A percentile compares a stretch with the other conserved stretches of the same genome.
phyloP scores from a whole-genome alignment of 805 yeast species.

The Yamadazyma takamatsuzukensis region DNA sequence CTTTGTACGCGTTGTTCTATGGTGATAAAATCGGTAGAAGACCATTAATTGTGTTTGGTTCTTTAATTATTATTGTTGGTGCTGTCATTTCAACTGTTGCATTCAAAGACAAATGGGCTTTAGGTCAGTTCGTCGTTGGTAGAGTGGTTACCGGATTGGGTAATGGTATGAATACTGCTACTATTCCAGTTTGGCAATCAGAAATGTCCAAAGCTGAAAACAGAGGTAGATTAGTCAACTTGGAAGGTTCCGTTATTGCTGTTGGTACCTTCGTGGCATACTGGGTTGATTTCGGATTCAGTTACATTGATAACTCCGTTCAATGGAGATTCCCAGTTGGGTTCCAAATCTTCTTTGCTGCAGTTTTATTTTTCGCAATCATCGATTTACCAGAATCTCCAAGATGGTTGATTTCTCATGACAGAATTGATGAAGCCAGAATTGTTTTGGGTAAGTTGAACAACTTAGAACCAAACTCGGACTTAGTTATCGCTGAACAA shows the following conservation, averaged over 20 bases:
- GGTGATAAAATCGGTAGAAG: slow-evolving; percentile 43
- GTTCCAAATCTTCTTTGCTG: slow-evolving; percentile 62
- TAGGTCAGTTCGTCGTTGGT: slow-evolving; percentile 68
- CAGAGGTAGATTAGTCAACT: slow-evolving; percentile 35
- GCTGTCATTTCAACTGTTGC: slow-evolving; percentile 34
- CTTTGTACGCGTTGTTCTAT: slow-evolving; percentile 33
- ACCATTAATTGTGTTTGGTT: slow-evolving; percentile 34
- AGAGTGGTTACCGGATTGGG: slow-evolving; percentile 47
- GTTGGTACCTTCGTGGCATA: slow-evolving; percentile 68
- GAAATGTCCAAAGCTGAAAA: slow-evolving; percentile 41
- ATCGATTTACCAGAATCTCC: slow-evolving; percentile 63
- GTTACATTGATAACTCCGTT: slow-evolving; percentile 48
- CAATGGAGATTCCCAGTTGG: slow-evolving; percentile 47
- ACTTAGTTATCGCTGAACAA: slow-evolving; percentile 40
- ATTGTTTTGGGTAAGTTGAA: slow-evolving; percentile 38
- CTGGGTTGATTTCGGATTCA: slow-evolving; percentile 61
- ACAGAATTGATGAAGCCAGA: slow-evolving; percentile 30
- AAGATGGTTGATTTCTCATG: slow-evolving; percentile 60
- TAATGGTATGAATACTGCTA: slow-evolving; percentile 39
- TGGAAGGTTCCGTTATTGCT: slow-evolving; percentile 54
- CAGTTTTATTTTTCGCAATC: slow-evolving; percentile 35
- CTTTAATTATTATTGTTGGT: slow-evolving; percentile 37
- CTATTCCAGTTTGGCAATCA: slow-evolving; percentile 45
- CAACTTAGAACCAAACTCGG: slow-evolving; percentile 30
- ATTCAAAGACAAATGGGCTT: slow-evolving; percentile 40